Evolutionary conservation across 768 basidiomycete species (phyloP).

Genomic region (Suillus sp.): DNA sequence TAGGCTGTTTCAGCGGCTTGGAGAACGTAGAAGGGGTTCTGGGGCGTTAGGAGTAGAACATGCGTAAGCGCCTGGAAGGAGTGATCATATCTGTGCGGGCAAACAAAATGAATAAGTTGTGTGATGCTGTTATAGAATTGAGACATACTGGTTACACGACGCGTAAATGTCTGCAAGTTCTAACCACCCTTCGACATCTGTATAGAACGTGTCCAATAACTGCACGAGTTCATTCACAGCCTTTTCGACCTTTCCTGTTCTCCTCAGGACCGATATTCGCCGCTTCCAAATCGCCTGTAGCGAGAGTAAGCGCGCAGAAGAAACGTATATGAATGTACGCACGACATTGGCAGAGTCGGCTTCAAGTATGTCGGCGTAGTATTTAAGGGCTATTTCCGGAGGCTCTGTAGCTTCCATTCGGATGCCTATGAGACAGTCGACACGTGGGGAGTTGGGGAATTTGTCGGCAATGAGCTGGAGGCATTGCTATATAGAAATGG

Average conservation of each 20-base stretch:
- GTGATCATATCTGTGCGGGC: slow-evolving; percentile 58
- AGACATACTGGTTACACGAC: slow-evolving; percentile 68
- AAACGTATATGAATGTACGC: slow-evolving; percentile 30
- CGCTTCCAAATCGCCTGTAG: slow-evolving; percentile 75
- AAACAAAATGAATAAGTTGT: slow-evolving; percentile 3
- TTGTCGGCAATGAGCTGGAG: slow-evolving; percentile 59
- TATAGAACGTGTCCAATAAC: slow-evolving; percentile 86
- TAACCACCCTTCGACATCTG: slow-evolving; percentile 86
- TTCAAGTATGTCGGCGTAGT: slow-evolving; percentile 62
- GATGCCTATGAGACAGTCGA: slow-evolving; percentile 76
- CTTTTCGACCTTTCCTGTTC: slow-evolving; percentile 60
- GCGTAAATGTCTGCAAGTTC: slow-evolving; percentile 83
- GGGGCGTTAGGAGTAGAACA: slow-evolving; percentile 77
- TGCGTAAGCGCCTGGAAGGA: slow-evolving; percentile 81
- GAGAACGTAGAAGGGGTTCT: slow-evolving; percentile 84
- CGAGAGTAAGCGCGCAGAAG: slow-evolving; percentile 1
- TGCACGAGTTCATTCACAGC: slow-evolving; percentile 71
- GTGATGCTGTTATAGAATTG: not conserved
- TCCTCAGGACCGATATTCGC: slow-evolving; percentile 70
- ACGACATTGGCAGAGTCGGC: slow-evolving; percentile 74
- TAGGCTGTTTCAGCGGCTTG: slow-evolving; percentile 89
- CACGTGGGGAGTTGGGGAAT: slow-evolving; percentile 81
- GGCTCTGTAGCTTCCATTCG: slow-evolving; percentile 71
- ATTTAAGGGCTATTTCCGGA: slow-evolving; percentile 56
- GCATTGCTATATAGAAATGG: slow-evolving; percentile 28